phyloP scores from a whole-genome alignment of 1,139 yeast genomes.

The Meyerozyma smithsonii region DNA sequence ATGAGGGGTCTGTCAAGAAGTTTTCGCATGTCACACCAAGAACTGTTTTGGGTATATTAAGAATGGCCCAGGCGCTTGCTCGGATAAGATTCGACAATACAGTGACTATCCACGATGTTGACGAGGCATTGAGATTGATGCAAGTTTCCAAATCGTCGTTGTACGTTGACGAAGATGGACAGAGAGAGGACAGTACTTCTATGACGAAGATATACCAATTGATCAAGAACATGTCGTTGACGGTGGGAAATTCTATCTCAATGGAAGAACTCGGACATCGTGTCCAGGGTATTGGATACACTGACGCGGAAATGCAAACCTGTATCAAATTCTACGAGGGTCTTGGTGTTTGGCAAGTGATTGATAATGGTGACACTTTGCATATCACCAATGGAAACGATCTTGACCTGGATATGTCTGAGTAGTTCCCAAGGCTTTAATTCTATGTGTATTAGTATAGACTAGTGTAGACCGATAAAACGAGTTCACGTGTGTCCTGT shows the following conservation, averaged over 20 bases:
- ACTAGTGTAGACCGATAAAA: background rate
- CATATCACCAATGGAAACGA: conserved; percentile 36
- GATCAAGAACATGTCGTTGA: conserved; percentile 47
- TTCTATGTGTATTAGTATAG: conserved; percentile 1
- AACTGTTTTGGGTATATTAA: conserved; percentile 82
- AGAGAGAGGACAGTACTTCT: conserved; percentile 49
- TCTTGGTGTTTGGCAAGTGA: conserved; percentile 72
- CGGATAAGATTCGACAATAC: conserved; percentile 73
- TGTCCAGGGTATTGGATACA: conserved; percentile 80
- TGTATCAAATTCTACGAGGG: conserved; percentile 73
- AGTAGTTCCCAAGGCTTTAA: background rate
- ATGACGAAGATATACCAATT: conserved; percentile 60
- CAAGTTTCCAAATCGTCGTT: conserved; percentile 85
- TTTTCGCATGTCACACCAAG: conserved; percentile 94
- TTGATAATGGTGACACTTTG: conserved; percentile 60
- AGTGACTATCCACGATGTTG: conserved; percentile 80
- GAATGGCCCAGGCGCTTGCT: conserved; percentile 94
- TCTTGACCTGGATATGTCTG: conserved; percentile 17
- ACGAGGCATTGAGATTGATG: conserved; percentile 85
- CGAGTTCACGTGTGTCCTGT: background rate
- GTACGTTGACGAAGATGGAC: conserved; percentile 45
- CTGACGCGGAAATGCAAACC: conserved; percentile 69
- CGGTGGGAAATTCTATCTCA: conserved; percentile 48
- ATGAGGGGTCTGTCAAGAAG: conserved; percentile 72
- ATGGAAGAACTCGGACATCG: conserved; percentile 59